Percentiles rank a stretch among this genome's conserved stretches.
Conservation (phyloP, 495 filamentous ascomycete genomes). For the Darksidea phi region DNA sequence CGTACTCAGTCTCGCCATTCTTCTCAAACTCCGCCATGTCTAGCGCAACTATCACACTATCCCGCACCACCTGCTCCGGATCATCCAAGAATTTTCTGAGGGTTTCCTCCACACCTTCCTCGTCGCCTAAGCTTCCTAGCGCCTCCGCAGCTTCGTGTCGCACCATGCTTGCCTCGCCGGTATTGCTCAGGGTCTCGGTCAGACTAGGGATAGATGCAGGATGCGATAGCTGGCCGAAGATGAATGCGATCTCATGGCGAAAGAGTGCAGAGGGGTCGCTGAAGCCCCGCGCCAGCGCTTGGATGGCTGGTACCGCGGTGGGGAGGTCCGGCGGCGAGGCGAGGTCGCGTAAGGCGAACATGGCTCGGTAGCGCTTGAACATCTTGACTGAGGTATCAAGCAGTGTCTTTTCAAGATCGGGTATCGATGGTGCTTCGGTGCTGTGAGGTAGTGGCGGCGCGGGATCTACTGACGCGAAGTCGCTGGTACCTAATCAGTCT, state of each 20-base stretch:
- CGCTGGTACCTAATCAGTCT: constrained; percentile 54
- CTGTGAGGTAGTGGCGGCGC: constrained; percentile 79
- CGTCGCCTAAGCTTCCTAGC: constrained; percentile 90
- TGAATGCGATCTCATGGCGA: constrained; percentile 96
- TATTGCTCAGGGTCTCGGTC: constrained; percentile 71
- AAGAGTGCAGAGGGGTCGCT: constrained; percentile 88
- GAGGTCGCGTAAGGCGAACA: constrained; percentile 94
- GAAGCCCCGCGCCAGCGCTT: constrained; percentile 83
- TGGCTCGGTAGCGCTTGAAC: constrained; percentile 92
- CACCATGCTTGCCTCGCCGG: constrained; percentile 88
- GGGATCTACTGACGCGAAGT: constrained; percentile 93
- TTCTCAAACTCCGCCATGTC: constrained; percentile 99
- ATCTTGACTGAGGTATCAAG: constrained; percentile 76
- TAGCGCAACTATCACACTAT: constrained; percentile 90
- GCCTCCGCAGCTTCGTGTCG: constrained; percentile 97
- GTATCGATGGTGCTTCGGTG: constrained; percentile 55
- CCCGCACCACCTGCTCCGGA: constrained; percentile 85
- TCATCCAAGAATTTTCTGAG: constrained; percentile 84
- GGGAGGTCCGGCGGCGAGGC: constrained; percentile 87
- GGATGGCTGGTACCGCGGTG: constrained; percentile 78
- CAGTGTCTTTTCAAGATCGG: constrained; percentile 70
- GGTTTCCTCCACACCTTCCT: constrained; percentile 85
- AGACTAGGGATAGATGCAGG: constrained; percentile 94
- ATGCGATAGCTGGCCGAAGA: constrained; percentile 93
- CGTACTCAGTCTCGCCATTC: constrained; percentile 85